Conservation (phyloP, 495 filamentous ascomycete genomes). For the Aspergillus sclerotioniger region DNA sequence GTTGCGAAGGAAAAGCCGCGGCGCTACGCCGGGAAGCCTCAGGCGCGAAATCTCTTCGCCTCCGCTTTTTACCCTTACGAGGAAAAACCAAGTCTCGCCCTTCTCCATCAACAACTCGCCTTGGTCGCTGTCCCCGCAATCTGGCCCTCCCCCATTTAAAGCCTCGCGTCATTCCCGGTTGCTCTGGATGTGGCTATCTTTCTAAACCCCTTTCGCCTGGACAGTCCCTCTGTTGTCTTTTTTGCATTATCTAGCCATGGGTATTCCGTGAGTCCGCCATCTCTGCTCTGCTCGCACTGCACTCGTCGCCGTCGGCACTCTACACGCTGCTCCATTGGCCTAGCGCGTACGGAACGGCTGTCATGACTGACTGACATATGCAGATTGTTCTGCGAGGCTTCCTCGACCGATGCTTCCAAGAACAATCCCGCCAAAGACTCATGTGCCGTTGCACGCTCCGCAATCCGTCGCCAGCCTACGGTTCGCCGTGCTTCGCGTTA, state of each 20-base stretch:
- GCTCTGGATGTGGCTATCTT: constrained; percentile 8
- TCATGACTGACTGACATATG: constrained; percentile 21
- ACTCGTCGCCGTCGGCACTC: constrained; percentile 2
- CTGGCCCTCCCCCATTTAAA: constrained; percentile 12
- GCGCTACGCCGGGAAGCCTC: constrained; percentile 12
- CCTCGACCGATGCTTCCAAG: constrained; percentile 48
- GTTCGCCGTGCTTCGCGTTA: constrained; percentile 40
- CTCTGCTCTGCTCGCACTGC: neutral
- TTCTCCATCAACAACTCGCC: constrained; percentile 23
- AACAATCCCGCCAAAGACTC: constrained; percentile 55
- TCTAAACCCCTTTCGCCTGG: constrained; percentile 4
- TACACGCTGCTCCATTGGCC: constrained; percentile 31
- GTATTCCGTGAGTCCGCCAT: constrained; percentile 68
- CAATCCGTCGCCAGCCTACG: constrained; percentile 62
- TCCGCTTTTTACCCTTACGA: constrained; percentile 23
- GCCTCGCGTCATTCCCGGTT: constrained; percentile 12
- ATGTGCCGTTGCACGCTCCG: constrained; percentile 63
- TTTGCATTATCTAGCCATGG: constrained; percentile 54
- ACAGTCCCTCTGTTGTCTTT: constrained; percentile 14
- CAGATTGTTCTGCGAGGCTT: constrained; percentile 60
- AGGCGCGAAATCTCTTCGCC: constrained; percentile 19
- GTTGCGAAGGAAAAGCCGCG: neutral
- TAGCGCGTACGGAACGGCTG: constrained; percentile 14
- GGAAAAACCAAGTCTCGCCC: constrained; percentile 23
- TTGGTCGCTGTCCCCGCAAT: constrained; percentile 19